Percentiles rank a stretch among this genome's conserved stretches.
Evolutionary conservation across 495 filamentous ascomycete genomes (phyloP).

Genomic region (Aspergillus ostianus): DNA sequence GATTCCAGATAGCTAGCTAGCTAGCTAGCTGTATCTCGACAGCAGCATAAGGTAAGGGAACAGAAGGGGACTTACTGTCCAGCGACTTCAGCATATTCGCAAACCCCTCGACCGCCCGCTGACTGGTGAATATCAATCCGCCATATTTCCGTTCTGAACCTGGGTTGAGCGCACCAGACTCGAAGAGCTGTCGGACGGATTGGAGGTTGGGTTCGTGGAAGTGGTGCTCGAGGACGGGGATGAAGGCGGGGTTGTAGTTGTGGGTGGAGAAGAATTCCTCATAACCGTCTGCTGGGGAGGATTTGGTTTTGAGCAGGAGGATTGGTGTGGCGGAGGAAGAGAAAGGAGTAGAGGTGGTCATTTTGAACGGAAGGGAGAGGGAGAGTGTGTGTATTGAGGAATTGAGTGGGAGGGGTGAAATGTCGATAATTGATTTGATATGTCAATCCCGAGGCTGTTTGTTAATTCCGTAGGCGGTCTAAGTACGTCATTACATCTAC

Average conservation of each 20-base stretch:
- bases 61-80: constrained; percentile 39
- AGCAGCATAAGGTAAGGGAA: constrained; percentile 54
- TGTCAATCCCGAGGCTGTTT: background rate
- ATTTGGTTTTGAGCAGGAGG: constrained; percentile 85
- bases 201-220: constrained; percentile 49
- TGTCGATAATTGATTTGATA: background rate
- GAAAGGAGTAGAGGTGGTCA: constrained; percentile 5
- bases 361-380: background rate
- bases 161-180: constrained; percentile 25
- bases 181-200: constrained; percentile 42
- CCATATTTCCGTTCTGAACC: constrained; percentile 55
- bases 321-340: constrained; percentile 32
- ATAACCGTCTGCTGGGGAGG: constrained; percentile 75
- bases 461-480: too few relatives aligned
- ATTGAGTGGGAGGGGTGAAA: constrained; percentile 14
- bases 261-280: constrained; percentile 63
- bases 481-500: constrained; percentile 1
- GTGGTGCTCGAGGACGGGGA: constrained; percentile 81
- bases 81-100: constrained; percentile 57
- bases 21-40: background rate
- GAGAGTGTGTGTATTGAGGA: background rate
- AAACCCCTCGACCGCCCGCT: constrained; percentile 89
- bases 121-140: constrained; percentile 89
- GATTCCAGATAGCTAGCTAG: too few relatives aligned
- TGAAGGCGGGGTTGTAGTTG: constrained; percentile 58